Conservation (phyloP, 352 stramenopile genomes). For the Phytophthora europaea region DNA sequence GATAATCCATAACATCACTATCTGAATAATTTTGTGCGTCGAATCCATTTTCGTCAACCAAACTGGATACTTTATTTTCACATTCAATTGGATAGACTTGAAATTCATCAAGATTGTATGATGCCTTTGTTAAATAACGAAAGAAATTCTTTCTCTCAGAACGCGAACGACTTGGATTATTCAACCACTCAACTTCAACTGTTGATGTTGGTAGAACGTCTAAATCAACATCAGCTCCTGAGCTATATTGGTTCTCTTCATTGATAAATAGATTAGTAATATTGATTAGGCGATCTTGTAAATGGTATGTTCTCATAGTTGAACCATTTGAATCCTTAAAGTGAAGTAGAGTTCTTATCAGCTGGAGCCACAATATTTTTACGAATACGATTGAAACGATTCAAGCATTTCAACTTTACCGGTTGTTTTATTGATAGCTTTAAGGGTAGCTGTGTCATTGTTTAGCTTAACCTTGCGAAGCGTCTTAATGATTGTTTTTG, state of each 20-base stretch:
- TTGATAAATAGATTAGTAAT: conserved; percentile 34
- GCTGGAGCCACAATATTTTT: conserved; percentile 5
- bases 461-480: conserved; percentile 3
- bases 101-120: conserved; percentile 30
- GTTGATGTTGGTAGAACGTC: conserved; percentile 21
- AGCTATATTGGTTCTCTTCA: conserved; percentile 39
- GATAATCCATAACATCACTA: too few relatives aligned
- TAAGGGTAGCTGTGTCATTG: conserved; percentile 1
- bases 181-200: conserved; percentile 34
- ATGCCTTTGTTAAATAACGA: conserved; percentile 32
- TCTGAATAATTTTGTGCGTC: too few relatives aligned
- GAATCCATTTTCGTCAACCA: not conserved
- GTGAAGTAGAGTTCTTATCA: conserved; percentile 38
- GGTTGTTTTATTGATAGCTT: conserved; percentile 22
- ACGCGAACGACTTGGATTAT: conserved; percentile 24
- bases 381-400: conserved; percentile 30
- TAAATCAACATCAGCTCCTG: conserved; percentile 34
- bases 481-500: conserved; percentile 25
- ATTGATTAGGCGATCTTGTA: conserved; percentile 31
- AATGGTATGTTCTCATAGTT: conserved; percentile 29
- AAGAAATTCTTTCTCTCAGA: conserved; percentile 41
- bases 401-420: conserved; percentile 19
- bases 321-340: conserved; percentile 26
- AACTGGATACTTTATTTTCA: not conserved
- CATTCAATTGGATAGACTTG: conserved; percentile 27